Evolutionary conservation across 2,329 filamentous ascomycete genomes (phyloP), one percentile per base, ranked within the genome.

Genomic region (Epichloe amarillans): DNA sequence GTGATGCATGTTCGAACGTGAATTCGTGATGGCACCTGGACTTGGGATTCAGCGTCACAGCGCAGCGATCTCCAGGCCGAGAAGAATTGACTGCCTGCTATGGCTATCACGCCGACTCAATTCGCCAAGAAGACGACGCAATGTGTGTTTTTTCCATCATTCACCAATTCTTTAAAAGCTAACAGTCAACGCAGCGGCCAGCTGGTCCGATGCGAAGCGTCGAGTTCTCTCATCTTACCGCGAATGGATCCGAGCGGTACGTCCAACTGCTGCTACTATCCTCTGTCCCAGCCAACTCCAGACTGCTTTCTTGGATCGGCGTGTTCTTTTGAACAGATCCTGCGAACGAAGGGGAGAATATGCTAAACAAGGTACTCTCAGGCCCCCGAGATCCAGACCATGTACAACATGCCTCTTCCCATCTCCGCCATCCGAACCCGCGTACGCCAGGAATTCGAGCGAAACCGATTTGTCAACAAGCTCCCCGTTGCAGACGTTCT

Each of bases 381-480:
- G 93, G 89, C 89, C 40, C 91, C 93, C 54, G 90, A 97, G 68
- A 91, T 98, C 65, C 93, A 97, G 70, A 86, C 82, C 55, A 95
- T 97, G 88, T 98, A 98, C 80, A 86, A 86, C 55, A 75, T 98
- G 64, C 88, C 87, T 66, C 80, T 95, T 64, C 89, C 91, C 49
- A 83, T 96, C 49, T 86, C 91, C 40, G 77, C 80, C 56, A 83
- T 98, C 66, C 86, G 93, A 61, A 94, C 91, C 53, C 91, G 94
- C 73, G 86, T 97, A 68, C 82, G 93, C 67, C 86, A 97, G 72
- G 90, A 98, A 67, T 98, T 96, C 67, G 93, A 98, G 76, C 81
- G 88, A 65, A 84, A 97, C 73, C 80, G 93, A 76, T 96, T 86
- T 67, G 89, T 95, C 59, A 87, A 86, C 68, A 89, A 97, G 73